A percentile compares a stretch with the other conserved stretches of the same genome.
phyloP scores from a whole-genome alignment of 2,329 filamentous ascomycete species.

The Juglanconis sp. region DNA sequence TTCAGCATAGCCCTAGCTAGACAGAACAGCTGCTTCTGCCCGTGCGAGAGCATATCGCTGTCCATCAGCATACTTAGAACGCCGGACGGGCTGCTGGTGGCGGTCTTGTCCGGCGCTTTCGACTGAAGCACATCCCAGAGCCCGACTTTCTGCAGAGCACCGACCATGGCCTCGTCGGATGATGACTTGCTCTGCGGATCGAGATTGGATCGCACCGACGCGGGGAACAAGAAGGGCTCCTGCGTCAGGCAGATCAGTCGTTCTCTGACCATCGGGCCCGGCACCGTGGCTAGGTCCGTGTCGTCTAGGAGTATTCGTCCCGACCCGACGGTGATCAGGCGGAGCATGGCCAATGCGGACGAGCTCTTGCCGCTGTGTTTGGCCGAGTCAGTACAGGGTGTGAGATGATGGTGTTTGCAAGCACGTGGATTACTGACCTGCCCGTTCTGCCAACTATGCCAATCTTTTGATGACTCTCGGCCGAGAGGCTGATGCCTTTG shows the following conservation, averaged over 20 bases:
- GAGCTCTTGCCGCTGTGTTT: constrained; percentile 47
- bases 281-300: constrained; percentile 32
- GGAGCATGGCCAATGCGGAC: constrained; percentile 40
- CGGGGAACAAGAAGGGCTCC: constrained; percentile 47
- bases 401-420: constrained; percentile 14
- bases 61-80: constrained; percentile 30
- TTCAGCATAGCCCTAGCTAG: constrained; percentile 44
- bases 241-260: constrained; percentile 45
- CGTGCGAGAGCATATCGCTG: constrained; percentile 36
- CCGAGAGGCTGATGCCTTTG: constrained; percentile 1
- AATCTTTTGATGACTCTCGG: constrained; percentile 9
- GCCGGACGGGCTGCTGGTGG: not conserved
- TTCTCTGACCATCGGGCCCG: constrained; percentile 24
- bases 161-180: constrained; percentile 38
- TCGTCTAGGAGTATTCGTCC: constrained; percentile 45
- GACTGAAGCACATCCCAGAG: constrained; percentile 39
- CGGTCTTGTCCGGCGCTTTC: constrained; percentile 27
- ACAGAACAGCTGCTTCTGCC: constrained; percentile 47
- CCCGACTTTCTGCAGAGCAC: constrained; percentile 42
- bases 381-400: not conserved
- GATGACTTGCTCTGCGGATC: constrained; percentile 37
- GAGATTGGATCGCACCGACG: constrained; percentile 44
- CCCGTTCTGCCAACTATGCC: constrained; percentile 25
- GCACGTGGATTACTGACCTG: constrained; percentile 35
- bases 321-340: constrained; percentile 41